Percentiles rank a stretch among this genome's conserved stretches.
These are phyloP conservation scores for Apiospora kogelbergensis DNA, from an alignment of 2,329 filamentous ascomycete genomes.

Conservation along the genomic window DNA sequence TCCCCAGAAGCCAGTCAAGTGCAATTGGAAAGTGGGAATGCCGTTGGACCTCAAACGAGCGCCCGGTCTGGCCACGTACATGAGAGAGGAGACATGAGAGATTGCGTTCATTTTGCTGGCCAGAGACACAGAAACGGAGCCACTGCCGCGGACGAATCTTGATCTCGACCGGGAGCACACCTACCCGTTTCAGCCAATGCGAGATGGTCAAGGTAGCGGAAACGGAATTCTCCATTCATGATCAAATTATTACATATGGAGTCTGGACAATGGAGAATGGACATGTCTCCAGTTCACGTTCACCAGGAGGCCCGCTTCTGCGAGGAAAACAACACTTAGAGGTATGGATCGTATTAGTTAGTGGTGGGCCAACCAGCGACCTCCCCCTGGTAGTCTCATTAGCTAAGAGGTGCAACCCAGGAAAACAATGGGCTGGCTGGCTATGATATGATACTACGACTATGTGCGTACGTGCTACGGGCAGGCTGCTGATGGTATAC, in stretches of 20 bases:
- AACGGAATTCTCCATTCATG: neutral
- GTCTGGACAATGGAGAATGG: neutral
- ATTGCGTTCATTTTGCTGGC: neutral
- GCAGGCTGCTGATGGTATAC: neutral
- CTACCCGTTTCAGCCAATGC: slow-evolving; percentile 4
- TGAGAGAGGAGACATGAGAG: neutral
- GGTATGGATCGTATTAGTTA: neutral
- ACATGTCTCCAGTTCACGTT: neutral
- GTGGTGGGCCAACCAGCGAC: neutral
- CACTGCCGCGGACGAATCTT: neutral
- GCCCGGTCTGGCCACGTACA: neutral
- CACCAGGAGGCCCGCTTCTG: neutral
- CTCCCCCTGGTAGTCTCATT: neutral
- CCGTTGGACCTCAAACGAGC: neutral
- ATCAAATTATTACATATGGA: neutral
- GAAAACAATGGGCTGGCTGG: neutral
- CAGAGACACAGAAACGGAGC: neutral
- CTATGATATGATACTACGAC: neutral
- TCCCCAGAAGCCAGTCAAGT: neutral
- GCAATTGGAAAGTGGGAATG: neutral
- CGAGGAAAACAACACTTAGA: neutral
- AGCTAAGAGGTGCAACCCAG: neutral
- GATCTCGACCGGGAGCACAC: neutral
- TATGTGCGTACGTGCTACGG: no score
- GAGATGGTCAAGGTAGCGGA: neutral